Percentiles rank a stretch among this genome's conserved stretches.
phyloP scores from a whole-genome alignment of 202 grass and related monocot genomes.

The Setaria viridis region DNA sequence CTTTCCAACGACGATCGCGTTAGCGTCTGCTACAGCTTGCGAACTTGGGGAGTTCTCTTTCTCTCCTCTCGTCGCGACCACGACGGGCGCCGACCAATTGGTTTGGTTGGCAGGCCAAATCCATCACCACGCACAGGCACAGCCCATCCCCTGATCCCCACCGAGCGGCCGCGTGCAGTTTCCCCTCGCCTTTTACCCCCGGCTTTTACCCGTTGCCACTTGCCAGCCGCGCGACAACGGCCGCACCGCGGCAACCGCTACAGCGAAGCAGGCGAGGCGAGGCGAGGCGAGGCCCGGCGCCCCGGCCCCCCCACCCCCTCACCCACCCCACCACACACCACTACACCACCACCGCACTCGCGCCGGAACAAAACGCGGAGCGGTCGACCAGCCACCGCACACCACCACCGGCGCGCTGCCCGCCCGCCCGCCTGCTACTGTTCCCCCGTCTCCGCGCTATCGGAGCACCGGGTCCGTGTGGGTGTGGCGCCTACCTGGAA shows the following conservation, averaged over 20 bases:
- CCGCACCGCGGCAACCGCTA: constrained; percentile 30
- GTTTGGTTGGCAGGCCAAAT: not conserved
- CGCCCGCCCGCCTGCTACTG: not conserved
- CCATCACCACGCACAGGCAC: not conserved
- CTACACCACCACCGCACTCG: constrained; percentile 25
- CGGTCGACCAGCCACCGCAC: not conserved
- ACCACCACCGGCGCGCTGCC: constrained; percentile 9
- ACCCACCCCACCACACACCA: constrained; percentile 53
- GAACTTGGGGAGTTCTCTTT: not conserved
- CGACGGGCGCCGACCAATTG: constrained; percentile 17
- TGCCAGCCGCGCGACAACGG: constrained; percentile 39
- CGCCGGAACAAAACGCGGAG: constrained; percentile 47
- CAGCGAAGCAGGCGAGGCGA: constrained; percentile 32
- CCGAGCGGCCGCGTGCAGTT: not conserved
- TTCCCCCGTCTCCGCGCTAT: constrained; percentile 29
- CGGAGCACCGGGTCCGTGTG: constrained; percentile 16
- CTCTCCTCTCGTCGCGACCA: not conserved
- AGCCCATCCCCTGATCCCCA: not conserved
- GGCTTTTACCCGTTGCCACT: not conserved
- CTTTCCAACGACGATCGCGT: not conserved
- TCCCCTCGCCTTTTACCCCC: not conserved
- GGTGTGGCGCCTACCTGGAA: constrained; percentile 6
- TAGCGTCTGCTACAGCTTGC: not conserved
- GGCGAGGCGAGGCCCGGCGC: not conserved
- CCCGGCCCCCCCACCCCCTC: not conserved